Base-by-base conservation (phyloP, 1,139 yeast species). In the Neolecta irregularis region DNA sequence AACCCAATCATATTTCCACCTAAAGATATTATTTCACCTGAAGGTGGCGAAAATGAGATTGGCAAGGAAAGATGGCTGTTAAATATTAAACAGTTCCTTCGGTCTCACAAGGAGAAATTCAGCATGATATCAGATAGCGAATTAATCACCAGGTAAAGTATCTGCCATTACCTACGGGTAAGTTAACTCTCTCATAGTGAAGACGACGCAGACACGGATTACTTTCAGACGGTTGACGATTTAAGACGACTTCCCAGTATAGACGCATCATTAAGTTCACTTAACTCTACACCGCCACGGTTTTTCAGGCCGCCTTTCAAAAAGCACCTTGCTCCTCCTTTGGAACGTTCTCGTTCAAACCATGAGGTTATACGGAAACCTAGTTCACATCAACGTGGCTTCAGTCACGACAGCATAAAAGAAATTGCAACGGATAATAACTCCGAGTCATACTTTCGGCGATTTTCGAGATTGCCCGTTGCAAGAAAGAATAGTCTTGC, bases 381-480 rank as follows among this genome's bases (percentile, higher is more conserved):
- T 5, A 29, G 36, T 5, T 42, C 30, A 43, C 53, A 36, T 35
- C 34, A 40, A 24, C 43, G 56, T 31, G 54, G 57, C 38, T 47
- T 53, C 20, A 47, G 47, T 24, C 50, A 49, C 19, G 53, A 50
- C 75, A 9, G 41, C 15, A 41, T 43, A 12, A 36, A 34, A 5
- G 26, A 31, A 18, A n/a, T n/a, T n/a, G n/a, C n/a, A n/a, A 13
- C 29, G 7, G 40, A 34, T 12, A 34, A 33, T 19, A 33, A 35
- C 18, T 30, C 41, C 5, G 30, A 35, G 26, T 83, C 80, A 24
- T 76, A 75, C 49, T 75, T 76, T 50, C 63, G 77, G 46, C 62
- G 91, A 41, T 55, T 77, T 33, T 74, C 88, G 1, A 72, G 78
- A 0, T 54, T 77, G 22, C 77, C 74, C 18, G 88, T 74, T 46